phyloP scores from a whole-genome alignment of 345 rosid species.

The Jatropha curcas region DNA sequence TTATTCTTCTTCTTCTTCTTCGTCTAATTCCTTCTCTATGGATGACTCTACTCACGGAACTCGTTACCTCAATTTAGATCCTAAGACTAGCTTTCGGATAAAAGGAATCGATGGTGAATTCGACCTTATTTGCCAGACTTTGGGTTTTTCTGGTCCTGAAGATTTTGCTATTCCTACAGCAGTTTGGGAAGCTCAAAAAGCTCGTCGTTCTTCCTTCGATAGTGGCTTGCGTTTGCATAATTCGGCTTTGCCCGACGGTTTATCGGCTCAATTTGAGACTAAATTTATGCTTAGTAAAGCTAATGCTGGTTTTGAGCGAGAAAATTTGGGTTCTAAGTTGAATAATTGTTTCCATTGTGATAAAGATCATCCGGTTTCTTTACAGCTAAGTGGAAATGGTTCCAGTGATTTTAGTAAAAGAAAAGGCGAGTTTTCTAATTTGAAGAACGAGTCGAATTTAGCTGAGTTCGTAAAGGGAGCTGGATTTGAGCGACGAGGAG shows the following conservation, averaged over 20 bases:
- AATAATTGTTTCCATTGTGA: background rate
- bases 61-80: slow-evolving; percentile 57
- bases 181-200: slow-evolving; percentile 33
- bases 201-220: slow-evolving; percentile 10
- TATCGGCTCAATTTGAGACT: background rate
- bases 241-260: background rate
- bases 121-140: slow-evolving; percentile 49
- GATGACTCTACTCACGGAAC: slow-evolving; percentile 38
- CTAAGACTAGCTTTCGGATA: slow-evolving; percentile 68
- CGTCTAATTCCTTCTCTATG: slow-evolving; percentile 22
- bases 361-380: background rate
- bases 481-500: background rate
- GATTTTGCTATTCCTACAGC: slow-evolving; percentile 29
- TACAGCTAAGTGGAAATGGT: background rate
- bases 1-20: background rate
- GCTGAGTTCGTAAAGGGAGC: background rate
- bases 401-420: background rate
- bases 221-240: background rate
- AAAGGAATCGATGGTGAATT: slow-evolving; percentile 67
- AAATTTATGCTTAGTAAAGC: background rate
- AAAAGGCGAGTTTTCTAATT: background rate
- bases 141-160: slow-evolving; percentile 61
- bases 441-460: no score
- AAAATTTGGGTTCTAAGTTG: background rate
- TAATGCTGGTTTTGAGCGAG: background rate